phyloP scores from a whole-genome alignment of 345 rosid species.

The Sapria himalayana region DNA sequence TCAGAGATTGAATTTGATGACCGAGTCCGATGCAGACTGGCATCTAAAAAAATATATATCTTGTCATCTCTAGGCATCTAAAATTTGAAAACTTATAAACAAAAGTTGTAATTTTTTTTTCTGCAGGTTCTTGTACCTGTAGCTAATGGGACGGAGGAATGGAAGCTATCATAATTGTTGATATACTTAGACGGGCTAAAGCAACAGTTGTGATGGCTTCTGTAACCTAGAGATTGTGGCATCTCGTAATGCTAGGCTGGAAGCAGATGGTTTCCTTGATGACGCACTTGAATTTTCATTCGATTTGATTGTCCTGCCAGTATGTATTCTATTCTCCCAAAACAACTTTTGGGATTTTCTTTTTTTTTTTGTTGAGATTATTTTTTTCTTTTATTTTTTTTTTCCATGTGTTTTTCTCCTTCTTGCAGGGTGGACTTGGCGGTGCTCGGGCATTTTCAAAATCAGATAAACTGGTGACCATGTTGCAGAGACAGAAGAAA shows the following conservation, averaged over 20 bases:
- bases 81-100: too few relatives aligned
- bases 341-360: not conserved
- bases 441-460: constrained; percentile 83
- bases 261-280: constrained; percentile 66
- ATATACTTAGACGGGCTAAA: constrained; percentile 64
- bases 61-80: too few relatives aligned
- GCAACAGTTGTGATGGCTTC: constrained; percentile 76
- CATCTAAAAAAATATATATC: too few relatives aligned
- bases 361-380: constrained; percentile 1
- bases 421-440: constrained; percentile 68
- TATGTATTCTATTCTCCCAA: too few relatives aligned
- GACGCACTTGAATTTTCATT: constrained; percentile 69
- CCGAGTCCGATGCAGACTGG: too few relatives aligned
- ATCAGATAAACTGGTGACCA: constrained; percentile 51
- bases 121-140: constrained; percentile 80
- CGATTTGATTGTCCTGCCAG: constrained; percentile 78
- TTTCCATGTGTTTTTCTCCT: constrained; percentile 1
- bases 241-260: constrained; percentile 67
- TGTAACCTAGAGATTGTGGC: constrained; percentile 54
- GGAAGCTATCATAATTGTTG: constrained; percentile 73
- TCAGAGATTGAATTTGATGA: too few relatives aligned
- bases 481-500: constrained; percentile 60
- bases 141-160: constrained; percentile 81
- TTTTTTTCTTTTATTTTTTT: not conserved
- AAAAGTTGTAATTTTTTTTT: too few relatives aligned